Evolutionary conservation across 2,329 filamentous ascomycete species (phyloP), one percentile per base, ranked within the genome.

Genomic region (Amesomyces nigricolor): DNA sequence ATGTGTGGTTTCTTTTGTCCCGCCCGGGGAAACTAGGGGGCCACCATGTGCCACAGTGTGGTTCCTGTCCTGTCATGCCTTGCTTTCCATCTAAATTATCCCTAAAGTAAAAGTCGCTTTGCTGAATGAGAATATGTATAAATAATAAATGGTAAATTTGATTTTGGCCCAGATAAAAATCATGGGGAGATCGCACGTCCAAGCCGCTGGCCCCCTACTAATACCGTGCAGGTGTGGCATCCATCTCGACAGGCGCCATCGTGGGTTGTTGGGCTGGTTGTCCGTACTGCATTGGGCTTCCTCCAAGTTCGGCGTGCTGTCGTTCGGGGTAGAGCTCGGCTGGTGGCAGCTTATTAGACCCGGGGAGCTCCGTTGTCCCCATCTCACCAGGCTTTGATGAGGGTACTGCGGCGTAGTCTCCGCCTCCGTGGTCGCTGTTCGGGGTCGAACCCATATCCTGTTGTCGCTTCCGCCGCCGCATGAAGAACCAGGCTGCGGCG

Each of bases 401-500:
- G 6, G 17, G 9, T 39, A 37, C 22, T 30, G 26, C 11, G 17
- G 35, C 11, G 44, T 56, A 44, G 22, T 29, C 16, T 3, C 17
- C 53, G 10, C 9, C 44, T 14, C 26, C n/a, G 2, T 30, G 11
- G 9, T 46, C 46, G 19, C 3, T 29, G 13, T 43, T 39, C 19
- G 9, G 30, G 14, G 38, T n/a, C n/a, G 32, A 9, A n/a, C 4
- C 16, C n/a, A 14, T 3, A 10, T 47, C 14, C 14, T 38, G 17
- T 5, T 19, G 29, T 4, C 30, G 53, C 4, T 29, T 51, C 22
- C 43, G 52, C 3, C 53, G 56, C 5, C 60, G 56, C 11, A 60
- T 22, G 13, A 62, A 11, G 2, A 59, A 44, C 54, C 57, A 62
- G 19, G 38, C 53, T 2, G 53, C 35, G 2, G 30, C 40, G 4